Base-by-base conservation (phyloP, 495 filamentous ascomycete species). In the Neurospora sp. region DNA sequence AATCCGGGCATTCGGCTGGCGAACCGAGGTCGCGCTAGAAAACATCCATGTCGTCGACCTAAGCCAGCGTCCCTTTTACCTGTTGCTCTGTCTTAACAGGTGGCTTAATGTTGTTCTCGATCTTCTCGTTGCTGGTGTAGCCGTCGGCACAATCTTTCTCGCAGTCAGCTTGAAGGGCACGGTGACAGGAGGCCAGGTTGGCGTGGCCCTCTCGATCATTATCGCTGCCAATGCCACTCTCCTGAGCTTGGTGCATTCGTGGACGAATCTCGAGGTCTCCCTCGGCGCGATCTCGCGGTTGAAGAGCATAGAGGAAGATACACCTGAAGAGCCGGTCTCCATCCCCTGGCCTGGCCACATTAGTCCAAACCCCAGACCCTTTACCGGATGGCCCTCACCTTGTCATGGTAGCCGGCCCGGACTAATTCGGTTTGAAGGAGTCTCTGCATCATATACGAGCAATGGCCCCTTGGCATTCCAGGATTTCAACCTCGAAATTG, bases 211-310 rank as follows among this genome's bases (percentile, higher is more conserved):
- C 12, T 77, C 76, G 7, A 40, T 82, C 0, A 75, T 80, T 18
- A 73, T 82, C 1, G 75, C 76, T 12, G 74, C 80, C 4, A 85
- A 79, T 27, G 77, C 78, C 31, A 82, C 76, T 38, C 75, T 85
- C 6, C 73, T 78, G 27, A 18, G 73, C 7, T 72, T 84, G 14
- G 81, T 87, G 11, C 75, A 74, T 18, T 76, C 71, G 1, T 89
- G 83, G 83, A 87, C 86, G 0, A 72, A 78, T 31, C 75, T 89
- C 7, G 88, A 90, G 70, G 85, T 84, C 2, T 88, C 83, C 0
- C 80, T 90, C 11, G 88, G 87, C 0, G 86, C 87, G 0, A 78
- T 90, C 5, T 77, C 85, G 3, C 78, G 87, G 7, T 74, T 89
- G 0, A 78, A 79, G 71, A 75, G 74, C 0, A 87, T 87, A 71